phyloP scores from a whole-genome alignment of 1,284 basidiomycete genomes.

The Ustilago curta region DNA sequence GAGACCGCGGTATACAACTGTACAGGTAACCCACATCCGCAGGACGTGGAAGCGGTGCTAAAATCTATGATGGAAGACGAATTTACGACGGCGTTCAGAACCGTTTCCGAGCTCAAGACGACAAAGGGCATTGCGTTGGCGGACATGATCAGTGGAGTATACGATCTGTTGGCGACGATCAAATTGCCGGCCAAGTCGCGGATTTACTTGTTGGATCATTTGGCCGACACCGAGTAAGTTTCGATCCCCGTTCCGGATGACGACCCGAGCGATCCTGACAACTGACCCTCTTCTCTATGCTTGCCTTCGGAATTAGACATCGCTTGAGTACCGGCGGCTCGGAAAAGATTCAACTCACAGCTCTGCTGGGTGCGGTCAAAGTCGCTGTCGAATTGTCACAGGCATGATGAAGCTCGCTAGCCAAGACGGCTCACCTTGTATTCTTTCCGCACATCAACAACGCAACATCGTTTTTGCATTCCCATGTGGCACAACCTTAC shows the following conservation, averaged over 20 bases:
- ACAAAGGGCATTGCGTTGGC: conserved; percentile 94
- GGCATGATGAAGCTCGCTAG: background rate
- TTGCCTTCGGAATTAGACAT: conserved; percentile 75
- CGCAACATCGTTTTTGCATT: background rate
- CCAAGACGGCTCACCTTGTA: background rate
- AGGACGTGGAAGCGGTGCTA: conserved; percentile 91
- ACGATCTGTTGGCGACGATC: conserved; percentile 87
- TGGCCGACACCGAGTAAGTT: conserved; percentile 84
- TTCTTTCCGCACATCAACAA: background rate
- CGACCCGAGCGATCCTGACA: background rate
- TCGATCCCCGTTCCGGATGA: background rate
- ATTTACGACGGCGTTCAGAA: conserved; percentile 89
- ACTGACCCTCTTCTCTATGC: background rate
- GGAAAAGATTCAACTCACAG: conserved; percentile 94
- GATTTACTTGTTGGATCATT: conserved; percentile 88
- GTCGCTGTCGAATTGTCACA: conserved; percentile 80
- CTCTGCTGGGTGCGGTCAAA: conserved; percentile 92
- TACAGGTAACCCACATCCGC: conserved; percentile 94
- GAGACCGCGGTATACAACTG: conserved; percentile 95
- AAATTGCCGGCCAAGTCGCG: conserved; percentile 87
- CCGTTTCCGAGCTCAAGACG: conserved; percentile 86
- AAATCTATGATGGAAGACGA: conserved; percentile 96
- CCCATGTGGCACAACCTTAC: background rate
- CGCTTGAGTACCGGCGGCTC: conserved; percentile 90
- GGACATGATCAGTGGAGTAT: conserved; percentile 92